Evolutionary conservation across 192 early-diverging fungal genomes (phyloP), one percentile per base, ranked within the genome.

Genomic region (Haplosporangium gracile): DNA sequence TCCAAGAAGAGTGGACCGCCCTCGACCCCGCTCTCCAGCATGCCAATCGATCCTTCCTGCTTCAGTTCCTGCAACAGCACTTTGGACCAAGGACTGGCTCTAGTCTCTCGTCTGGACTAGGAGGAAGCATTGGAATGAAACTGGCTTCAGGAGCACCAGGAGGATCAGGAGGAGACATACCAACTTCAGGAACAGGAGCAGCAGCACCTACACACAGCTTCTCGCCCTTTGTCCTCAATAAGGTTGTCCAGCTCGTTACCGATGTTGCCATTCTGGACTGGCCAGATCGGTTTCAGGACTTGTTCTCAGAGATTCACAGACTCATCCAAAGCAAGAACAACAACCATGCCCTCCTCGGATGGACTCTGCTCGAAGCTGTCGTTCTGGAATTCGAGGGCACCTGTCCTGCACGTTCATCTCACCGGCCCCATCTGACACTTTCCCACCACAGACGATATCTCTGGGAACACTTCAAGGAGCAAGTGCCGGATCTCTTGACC

Each of bases 211-310:
- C 34, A 36, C 11, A 42, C 9, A 74, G 53, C 16, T 79, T 81
- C 26, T 77, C 84, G 0, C 26, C 79, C 43, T 81, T 86, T 81
- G 84, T 86, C 11, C 55, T 80, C 49, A 86, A 86, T 24, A 86
- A 86, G 60, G 79, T 86, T 18, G 65, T 86, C 22, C 84, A 86
- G 68, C 76, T 86, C 57, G 20, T 86, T 26, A 75, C 79, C 5
- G 84, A 86, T 42, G 74, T 86, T 60, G 84, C 84, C 24, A 63
- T 86, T 16, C 63, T 78, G 65, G 84, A 86, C 75, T 86, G 84
- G 84, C 84, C 84, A 24, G 76, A 77, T 76, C 78, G 79, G 5
- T 86, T 77, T 51, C 84, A 72, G 32, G 84, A 81, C n/a, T 72
- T 86, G 3, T 80, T 86, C 57, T 72, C 84, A 74, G 79, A 86